phyloP scores from a whole-genome alignment of 306 rosid species.

The Dalbergia oliveri region DNA sequence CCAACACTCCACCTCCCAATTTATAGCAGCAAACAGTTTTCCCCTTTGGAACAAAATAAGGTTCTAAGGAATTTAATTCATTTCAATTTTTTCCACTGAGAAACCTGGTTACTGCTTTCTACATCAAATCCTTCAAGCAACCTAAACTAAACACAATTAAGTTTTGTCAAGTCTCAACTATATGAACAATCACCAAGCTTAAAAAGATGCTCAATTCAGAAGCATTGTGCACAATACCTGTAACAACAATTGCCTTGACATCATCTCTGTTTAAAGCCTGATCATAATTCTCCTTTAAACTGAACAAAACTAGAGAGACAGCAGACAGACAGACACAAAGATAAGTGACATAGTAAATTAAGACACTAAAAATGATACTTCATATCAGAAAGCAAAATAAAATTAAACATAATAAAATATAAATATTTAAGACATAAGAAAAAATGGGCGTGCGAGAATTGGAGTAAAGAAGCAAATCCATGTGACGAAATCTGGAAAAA shows the following conservation, averaged over 20 bases:
- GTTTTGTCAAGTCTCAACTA: not conserved
- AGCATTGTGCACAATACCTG: slow-evolving; percentile 53
- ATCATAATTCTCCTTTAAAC: slow-evolving; percentile 67
- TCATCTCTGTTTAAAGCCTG: slow-evolving; percentile 68
- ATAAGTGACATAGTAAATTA: not conserved
- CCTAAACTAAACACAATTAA: not conserved
- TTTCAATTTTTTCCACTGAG: slow-evolving; percentile 9
- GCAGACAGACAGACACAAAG: not conserved
- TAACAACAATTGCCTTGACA: slow-evolving; percentile 79
- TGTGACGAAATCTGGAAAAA: not conserved
- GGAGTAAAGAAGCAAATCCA: not conserved
- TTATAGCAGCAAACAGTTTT: slow-evolving; percentile 1
- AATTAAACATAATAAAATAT: not conserved
- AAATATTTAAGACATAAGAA: not conserved
- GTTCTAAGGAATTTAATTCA: not conserved
- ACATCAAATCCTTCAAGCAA: slow-evolving; percentile 7
- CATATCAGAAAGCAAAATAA: not conserved
- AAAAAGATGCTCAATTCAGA: not conserved
- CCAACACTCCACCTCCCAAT: not conserved
- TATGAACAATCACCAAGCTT: slow-evolving; percentile 12
- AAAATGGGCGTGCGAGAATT: not conserved
- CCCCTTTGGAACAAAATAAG: not conserved
- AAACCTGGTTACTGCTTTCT: slow-evolving; percentile 5
- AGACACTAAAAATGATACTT: no score
- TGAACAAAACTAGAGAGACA: slow-evolving; percentile 53